These are phyloP conservation scores for Eucalyptus sp. DNA, from an alignment of 345 rosid species.

Conservation along the genomic window DNA sequence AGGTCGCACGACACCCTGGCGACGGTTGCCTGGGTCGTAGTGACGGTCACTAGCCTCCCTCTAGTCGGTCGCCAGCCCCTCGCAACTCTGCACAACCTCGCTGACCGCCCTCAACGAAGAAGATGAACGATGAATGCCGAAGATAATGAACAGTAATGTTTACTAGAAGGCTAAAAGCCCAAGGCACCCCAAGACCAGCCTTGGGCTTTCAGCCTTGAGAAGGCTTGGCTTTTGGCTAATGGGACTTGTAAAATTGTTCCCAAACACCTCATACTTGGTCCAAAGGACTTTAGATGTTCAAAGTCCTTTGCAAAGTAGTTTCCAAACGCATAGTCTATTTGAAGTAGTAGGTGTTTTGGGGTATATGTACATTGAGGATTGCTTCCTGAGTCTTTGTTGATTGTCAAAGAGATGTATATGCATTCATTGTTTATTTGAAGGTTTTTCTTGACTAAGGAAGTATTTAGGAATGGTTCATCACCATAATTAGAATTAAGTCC, in stretches of 20 bases:
- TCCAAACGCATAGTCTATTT: background rate
- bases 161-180: too few relatives aligned
- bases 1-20: too few relatives aligned
- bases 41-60: fast-evolving
- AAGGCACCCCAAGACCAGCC: too few relatives aligned
- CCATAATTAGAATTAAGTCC: background rate
- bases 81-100: too few relatives aligned
- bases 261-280: too few relatives aligned
- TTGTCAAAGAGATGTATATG: background rate
- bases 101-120: fast-evolving
- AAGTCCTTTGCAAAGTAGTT: too few relatives aligned
- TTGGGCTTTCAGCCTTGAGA: too few relatives aligned
- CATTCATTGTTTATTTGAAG: background rate
- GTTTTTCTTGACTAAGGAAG: background rate
- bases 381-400: background rate
- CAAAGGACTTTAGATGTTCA: too few relatives aligned
- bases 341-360: background rate
- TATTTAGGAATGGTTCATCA: background rate
- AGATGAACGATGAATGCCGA: fast-evolving
- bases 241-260: too few relatives aligned
- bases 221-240: too few relatives aligned
- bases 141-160: too few relatives aligned
- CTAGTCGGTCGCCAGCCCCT: fast-evolving
- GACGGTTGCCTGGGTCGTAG: fast-evolving
- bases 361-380: background rate